phyloP scores from a whole-genome alignment of 805 yeast genomes.

The Candida ovalis region DNA sequence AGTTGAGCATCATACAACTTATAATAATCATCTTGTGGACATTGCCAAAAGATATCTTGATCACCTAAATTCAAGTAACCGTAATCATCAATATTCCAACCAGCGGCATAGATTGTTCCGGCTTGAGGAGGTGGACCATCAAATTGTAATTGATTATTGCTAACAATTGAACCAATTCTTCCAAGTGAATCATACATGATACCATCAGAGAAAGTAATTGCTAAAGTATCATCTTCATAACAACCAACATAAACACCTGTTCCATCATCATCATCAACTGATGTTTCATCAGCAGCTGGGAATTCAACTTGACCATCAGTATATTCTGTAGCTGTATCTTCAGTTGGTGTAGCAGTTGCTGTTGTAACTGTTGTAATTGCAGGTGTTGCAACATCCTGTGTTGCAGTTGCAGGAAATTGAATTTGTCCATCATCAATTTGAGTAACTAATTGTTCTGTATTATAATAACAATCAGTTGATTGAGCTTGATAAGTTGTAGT shows the following conservation, averaged over 20 bases:
- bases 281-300: background rate
- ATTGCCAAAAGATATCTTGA: conserved; percentile 39
- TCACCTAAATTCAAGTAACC: conserved; percentile 42
- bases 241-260: conserved; percentile 22
- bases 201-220: conserved; percentile 34
- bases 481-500: conserved; percentile 19
- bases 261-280: conserved; percentile 8
- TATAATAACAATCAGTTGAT: conserved; percentile 19
- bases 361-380: background rate
- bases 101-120: conserved; percentile 35
- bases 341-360: conserved; percentile 28
- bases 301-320: conserved; percentile 3
- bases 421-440: background rate
- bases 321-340: conserved; percentile 14
- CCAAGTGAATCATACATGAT: conserved; percentile 38
- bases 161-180: conserved; percentile 46
- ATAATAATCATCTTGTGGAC: conserved; percentile 44
- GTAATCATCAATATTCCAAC: conserved; percentile 37
- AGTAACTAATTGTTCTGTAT: background rate
- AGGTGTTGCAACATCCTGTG: background rate
- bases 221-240: conserved; percentile 29
- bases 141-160: conserved; percentile 51
- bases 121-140: conserved; percentile 46
- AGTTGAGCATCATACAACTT: conserved; percentile 41
- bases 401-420: background rate